Conservation (phyloP, 1,139 yeast genomes). For the Diutina rugosa region DNA sequence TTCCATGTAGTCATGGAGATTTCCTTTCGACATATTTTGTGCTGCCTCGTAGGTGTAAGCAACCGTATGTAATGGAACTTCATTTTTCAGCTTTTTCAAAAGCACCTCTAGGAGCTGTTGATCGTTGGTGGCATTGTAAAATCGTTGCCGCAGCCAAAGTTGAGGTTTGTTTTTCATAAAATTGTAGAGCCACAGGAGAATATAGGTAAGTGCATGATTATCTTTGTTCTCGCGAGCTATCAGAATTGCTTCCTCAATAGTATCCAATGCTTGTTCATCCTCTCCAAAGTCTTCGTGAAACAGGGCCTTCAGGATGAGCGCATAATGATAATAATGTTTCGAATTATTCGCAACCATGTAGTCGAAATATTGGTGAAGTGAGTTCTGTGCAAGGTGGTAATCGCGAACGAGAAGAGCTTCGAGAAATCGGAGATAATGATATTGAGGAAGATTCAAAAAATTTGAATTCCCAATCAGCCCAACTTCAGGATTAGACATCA, state of each 20-base stretch:
- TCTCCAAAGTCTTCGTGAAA: conserved; percentile 70
- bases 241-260: conserved; percentile 78
- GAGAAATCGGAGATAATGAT: conserved; percentile 49
- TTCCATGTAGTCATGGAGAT: not conserved
- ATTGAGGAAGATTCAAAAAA: not conserved
- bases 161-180: conserved; percentile 60
- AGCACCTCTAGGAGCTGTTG: conserved; percentile 55
- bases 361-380: conserved; percentile 74
- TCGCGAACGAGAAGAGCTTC: conserved; percentile 50
- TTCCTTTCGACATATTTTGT: not conserved
- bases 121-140: conserved; percentile 23
- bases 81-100: conserved; percentile 26
- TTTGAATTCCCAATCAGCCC: conserved; percentile 1
- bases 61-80: not conserved
- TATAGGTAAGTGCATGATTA: conserved; percentile 54
- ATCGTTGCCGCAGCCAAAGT: conserved; percentile 28
- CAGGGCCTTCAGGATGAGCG: conserved; percentile 65
- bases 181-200: conserved; percentile 70
- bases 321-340: conserved; percentile 65
- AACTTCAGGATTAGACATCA: conserved; percentile 13
- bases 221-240: conserved; percentile 85
- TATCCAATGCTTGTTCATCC: conserved; percentile 60
- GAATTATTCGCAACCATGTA: conserved; percentile 66
- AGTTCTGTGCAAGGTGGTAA: conserved; percentile 61
- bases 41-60: not conserved